phyloP scores from a whole-genome alignment of 306 rosid genomes.

The Quillaja saponaria region DNA sequence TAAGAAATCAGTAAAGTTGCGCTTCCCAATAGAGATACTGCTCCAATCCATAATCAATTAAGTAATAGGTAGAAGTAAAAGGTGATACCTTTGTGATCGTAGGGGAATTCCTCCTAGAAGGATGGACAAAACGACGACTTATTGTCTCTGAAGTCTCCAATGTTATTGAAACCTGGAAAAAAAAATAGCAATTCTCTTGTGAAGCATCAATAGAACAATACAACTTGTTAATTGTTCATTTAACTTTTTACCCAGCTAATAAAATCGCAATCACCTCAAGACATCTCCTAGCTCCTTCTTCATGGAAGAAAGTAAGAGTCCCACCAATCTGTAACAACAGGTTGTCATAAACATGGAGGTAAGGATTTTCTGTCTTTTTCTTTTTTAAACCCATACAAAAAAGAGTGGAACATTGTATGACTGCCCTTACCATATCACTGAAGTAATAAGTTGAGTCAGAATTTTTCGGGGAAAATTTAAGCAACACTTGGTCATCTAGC shows the following conservation, averaged over 20 bases:
- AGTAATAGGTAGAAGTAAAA: too few species aligned
- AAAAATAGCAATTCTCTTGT: slow-evolving; percentile 22
- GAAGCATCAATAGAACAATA: slow-evolving; percentile 28
- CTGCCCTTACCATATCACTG: slow-evolving; percentile 75
- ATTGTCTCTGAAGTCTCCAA: slow-evolving; percentile 94
- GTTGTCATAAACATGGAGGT: too few species aligned
- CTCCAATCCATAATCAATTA: too few species aligned
- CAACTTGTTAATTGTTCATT: slow-evolving; percentile 1
- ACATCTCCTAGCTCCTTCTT: slow-evolving; percentile 86
- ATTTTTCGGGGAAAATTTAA: slow-evolving; percentile 91
- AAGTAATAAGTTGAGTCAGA: slow-evolving; percentile 88
- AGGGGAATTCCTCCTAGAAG: slow-evolving; percentile 90
- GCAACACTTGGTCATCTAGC: slow-evolving; percentile 87
- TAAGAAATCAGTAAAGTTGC: too few species aligned
- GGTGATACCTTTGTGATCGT: slow-evolving; percentile 96
- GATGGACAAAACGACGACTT: slow-evolving; percentile 72
- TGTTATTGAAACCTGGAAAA: slow-evolving; percentile 68
- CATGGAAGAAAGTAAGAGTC: slow-evolving; percentile 90
- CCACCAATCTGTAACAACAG: slow-evolving; percentile 77
- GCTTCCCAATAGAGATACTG: too few species aligned
- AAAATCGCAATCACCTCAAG: slow-evolving; percentile 75
- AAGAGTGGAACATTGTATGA: slow-evolving; percentile 19
- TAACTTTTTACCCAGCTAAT: slow-evolving; percentile 25
- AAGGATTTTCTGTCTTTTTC: too few species aligned
- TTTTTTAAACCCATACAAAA: too few species aligned